Evolutionary conservation across 2,329 filamentous ascomycete genomes (phyloP).

Genomic region (Colletotrichum sp.): DNA sequence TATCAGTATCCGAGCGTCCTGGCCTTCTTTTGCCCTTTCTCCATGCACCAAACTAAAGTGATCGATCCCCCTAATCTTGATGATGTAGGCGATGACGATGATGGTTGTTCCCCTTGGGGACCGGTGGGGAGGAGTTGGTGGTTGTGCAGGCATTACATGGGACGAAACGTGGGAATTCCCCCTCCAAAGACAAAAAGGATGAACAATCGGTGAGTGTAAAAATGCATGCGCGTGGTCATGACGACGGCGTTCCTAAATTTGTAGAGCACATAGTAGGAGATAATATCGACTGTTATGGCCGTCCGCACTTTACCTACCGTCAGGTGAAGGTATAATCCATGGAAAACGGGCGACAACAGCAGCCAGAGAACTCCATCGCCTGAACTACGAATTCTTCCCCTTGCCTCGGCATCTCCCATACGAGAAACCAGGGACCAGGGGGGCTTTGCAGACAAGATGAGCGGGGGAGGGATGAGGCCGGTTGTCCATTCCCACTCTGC

Average conservation of each 20-base stretch:
- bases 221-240: neutral
- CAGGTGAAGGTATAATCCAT: conserved; percentile 11
- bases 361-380: neutral
- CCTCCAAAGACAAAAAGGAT: neutral
- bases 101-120: neutral
- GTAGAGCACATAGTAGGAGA: neutral
- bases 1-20: conserved; percentile 5
- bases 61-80: neutral
- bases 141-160: neutral
- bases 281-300: neutral
- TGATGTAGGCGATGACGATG: conserved; percentile 5
- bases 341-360: neutral
- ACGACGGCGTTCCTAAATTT: conserved; percentile 1
- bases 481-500: neutral
- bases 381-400: neutral
- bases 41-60: neutral
- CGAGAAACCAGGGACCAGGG: neutral
- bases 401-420: conserved; percentile 15
- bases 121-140: neutral
- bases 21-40: neutral
- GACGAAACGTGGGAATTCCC: conserved; percentile 9
- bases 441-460: neutral
- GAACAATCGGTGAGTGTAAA: neutral
- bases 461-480: neutral
- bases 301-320: neutral